Conservation (phyloP, 805 yeast species). For the Limtongozyma cylindracea region DNA sequence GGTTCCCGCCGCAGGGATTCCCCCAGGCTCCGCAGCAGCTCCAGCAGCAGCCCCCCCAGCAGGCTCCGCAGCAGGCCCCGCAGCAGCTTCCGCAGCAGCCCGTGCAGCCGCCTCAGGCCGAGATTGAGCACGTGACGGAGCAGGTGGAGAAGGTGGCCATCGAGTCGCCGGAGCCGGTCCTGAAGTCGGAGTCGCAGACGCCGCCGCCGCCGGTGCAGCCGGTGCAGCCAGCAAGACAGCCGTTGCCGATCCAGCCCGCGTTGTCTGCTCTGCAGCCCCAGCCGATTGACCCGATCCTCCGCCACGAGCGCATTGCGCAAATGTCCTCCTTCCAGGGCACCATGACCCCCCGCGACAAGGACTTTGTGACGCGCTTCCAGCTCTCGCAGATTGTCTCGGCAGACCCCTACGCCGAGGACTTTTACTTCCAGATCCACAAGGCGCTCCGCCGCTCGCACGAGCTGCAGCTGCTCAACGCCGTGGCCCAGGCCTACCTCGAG, state of each 20-base stretch:
- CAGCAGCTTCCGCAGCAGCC: too few relatives aligned
- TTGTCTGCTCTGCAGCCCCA: too few relatives aligned
- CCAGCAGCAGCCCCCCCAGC: constrained; percentile 6
- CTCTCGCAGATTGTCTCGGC: constrained; percentile 89
- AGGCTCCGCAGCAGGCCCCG: constrained; percentile 5
- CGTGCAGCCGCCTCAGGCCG: too few relatives aligned
- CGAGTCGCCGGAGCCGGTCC: too few relatives aligned
- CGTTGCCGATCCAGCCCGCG: too few relatives aligned
- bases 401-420: constrained; percentile 93
- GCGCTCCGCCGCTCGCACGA: constrained; percentile 2
- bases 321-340: constrained; percentile 72
- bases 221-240: too few relatives aligned
- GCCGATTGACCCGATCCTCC: too few relatives aligned
- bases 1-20: constrained; percentile 1
- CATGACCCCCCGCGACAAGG: constrained; percentile 94
- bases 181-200: too few relatives aligned
- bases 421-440: constrained; percentile 81
- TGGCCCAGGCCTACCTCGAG: constrained; percentile 79
- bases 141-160: too few relatives aligned
- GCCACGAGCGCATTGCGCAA: constrained; percentile 34
- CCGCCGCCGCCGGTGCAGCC: too few relatives aligned
- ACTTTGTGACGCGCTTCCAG: constrained; percentile 83
- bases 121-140: too few relatives aligned
- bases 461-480: constrained; percentile 43
- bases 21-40: constrained; percentile 1